These are phyloP conservation scores for Strobilomyces confusus DNA, from an alignment of 768 basidiomycete genomes.

Conservation along the genomic window DNA sequence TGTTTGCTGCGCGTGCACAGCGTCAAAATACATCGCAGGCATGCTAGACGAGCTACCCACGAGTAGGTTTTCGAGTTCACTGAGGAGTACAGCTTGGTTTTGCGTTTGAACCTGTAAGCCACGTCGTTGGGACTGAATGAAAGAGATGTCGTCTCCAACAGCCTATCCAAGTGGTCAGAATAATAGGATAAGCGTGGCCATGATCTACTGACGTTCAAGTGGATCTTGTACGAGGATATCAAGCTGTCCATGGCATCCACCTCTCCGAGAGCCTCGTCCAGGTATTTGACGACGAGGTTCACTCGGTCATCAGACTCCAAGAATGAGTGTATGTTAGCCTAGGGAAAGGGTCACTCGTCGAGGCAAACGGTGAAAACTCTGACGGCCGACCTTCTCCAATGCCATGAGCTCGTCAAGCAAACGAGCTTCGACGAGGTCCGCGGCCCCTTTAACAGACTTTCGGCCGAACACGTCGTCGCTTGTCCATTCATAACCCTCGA, in stretches of 20 bases:
- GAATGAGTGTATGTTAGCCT: slow-evolving; percentile 97
- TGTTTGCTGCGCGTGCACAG: slow-evolving; percentile 60
- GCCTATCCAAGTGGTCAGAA: slow-evolving; percentile 49
- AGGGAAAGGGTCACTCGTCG: background rate
- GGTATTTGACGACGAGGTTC: slow-evolving; percentile 73
- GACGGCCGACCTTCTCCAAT: slow-evolving; percentile 72
- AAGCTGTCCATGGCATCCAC: slow-evolving; percentile 87
- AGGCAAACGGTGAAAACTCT: background rate
- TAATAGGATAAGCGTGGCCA: background rate
- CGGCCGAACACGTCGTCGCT: slow-evolving; percentile 70
- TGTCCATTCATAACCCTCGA: slow-evolving; percentile 98
- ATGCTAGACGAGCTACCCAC: slow-evolving; percentile 37
- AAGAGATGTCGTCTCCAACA: slow-evolving; percentile 91
- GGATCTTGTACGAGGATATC: slow-evolving; percentile 92
- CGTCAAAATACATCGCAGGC: background rate
- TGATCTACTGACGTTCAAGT: slow-evolving; percentile 71
- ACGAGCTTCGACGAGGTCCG: slow-evolving; percentile 89
- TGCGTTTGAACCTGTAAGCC: slow-evolving; percentile 97
- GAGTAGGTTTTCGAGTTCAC: slow-evolving; percentile 83
- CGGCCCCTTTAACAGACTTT: slow-evolving; percentile 64
- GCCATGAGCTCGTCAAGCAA: slow-evolving; percentile 88
- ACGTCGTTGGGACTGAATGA: slow-evolving; percentile 94
- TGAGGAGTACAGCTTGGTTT: slow-evolving; percentile 82
- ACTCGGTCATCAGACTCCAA: slow-evolving; percentile 94
- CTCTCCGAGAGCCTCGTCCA: slow-evolving; percentile 87